phyloP scores from a whole-genome alignment of 1,139 yeast species.

The Candida tropicalis region DNA sequence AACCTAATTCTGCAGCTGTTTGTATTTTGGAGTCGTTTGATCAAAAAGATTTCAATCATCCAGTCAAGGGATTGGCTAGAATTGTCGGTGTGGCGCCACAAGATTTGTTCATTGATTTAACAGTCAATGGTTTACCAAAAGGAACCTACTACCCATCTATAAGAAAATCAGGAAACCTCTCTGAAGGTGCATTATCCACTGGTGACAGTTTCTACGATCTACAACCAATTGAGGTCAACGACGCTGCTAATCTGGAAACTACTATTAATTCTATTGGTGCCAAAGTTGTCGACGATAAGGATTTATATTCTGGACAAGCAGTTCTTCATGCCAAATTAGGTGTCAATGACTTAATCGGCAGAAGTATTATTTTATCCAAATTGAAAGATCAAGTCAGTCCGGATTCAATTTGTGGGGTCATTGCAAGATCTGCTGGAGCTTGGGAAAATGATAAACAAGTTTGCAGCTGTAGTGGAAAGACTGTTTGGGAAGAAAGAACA shows the following conservation, averaged over 20 bases:
- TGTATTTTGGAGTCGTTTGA: conserved; percentile 80
- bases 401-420: conserved; percentile 74
- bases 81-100: conserved; percentile 67
- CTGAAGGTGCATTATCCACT: conserved; percentile 70
- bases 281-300: conserved; percentile 20
- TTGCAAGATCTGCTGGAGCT: conserved; percentile 94
- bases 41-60: conserved; percentile 46
- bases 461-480: conserved; percentile 93
- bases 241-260: conserved; percentile 35
- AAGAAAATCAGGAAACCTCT: conserved; percentile 72
- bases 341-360: conserved; percentile 72
- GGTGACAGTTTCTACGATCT: conserved; percentile 56
- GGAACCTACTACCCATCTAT: conserved; percentile 74
- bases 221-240: conserved; percentile 48
- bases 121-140: conserved; percentile 67
- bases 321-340: conserved; percentile 61
- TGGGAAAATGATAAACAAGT: conserved; percentile 96
- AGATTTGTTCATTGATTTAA: conserved; percentile 69
- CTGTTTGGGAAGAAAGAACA: conserved; percentile 90
- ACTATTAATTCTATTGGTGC: conserved; percentile 45
- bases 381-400: conserved; percentile 38
- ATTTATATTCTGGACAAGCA: conserved; percentile 58
- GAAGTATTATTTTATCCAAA: conserved; percentile 68
- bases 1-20: conserved; percentile 87
- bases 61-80: conserved; percentile 86